Percentiles rank a stretch among this genome's conserved stretches.
Conservation (phyloP, 768 basidiomycete genomes). For the Kwoniella shandongensis region DNA sequence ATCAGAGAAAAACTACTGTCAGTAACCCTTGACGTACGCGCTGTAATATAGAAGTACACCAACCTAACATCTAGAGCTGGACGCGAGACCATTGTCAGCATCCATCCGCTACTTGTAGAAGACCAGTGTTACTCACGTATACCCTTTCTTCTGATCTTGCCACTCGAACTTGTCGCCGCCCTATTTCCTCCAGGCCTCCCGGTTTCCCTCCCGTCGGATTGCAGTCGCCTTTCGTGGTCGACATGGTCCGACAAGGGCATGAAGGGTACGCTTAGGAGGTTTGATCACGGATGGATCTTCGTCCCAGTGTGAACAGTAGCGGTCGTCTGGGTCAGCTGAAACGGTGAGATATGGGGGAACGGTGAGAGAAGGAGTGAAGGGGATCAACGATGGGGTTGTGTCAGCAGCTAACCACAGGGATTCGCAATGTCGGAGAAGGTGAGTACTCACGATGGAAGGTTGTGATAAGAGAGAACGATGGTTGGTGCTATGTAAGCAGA, state of each 20-base stretch:
- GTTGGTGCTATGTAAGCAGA: too few relatives aligned
- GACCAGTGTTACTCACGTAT: constrained; percentile 5
- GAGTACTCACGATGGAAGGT: too few relatives aligned
- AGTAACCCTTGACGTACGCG: neutral
- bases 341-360: too few relatives aligned
- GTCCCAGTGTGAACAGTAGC: too few relatives aligned
- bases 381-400: too few relatives aligned
- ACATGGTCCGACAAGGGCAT: constrained; percentile 24
- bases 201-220: constrained; percentile 13
- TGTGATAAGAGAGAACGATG: too few relatives aligned
- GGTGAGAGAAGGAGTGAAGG: too few relatives aligned
- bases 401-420: too few relatives aligned
- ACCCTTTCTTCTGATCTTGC: constrained; percentile 1
- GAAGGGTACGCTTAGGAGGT: neutral
- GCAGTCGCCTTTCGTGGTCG: constrained; percentile 9
- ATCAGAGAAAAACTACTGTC: neutral
- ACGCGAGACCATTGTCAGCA: neutral
- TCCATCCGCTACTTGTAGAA: neutral
- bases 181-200: neutral
- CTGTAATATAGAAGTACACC: neutral
- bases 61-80: constrained; percentile 16
- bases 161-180: neutral
- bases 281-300: too few relatives aligned
- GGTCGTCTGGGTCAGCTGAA: too few relatives aligned
- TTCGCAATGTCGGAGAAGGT: too few relatives aligned